Percentiles rank a stretch among this genome's conserved stretches.
Conservation (phyloP, 2,329 filamentous ascomycete species). For the Alternaria alternata region DNA sequence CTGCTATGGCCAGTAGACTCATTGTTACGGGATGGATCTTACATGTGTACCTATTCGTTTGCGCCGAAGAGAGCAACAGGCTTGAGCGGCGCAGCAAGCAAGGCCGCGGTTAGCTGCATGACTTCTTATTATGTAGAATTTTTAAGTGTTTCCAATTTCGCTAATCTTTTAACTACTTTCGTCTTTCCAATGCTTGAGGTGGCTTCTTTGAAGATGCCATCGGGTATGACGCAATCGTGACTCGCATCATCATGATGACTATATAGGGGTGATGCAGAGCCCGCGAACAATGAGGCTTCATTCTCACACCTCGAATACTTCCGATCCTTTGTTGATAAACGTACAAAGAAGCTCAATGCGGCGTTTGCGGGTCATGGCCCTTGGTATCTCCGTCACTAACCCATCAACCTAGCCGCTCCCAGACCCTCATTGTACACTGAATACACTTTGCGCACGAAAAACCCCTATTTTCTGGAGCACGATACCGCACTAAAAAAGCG, state of each 20-base stretch:
- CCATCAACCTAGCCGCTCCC: not conserved
- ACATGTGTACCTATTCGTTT: slow-evolving; percentile 12
- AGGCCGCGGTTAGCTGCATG: not conserved
- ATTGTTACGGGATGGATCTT: not conserved
- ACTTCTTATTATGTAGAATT: not conserved
- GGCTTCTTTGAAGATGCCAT: not conserved
- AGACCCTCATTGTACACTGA: not conserved
- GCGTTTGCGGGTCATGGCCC: not conserved
- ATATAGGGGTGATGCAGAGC: not conserved
- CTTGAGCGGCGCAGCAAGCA: not conserved
- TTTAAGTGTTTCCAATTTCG: not conserved
- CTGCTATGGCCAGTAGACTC: not conserved
- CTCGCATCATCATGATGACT: not conserved
- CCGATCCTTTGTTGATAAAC: not conserved
- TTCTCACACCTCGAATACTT: not conserved
- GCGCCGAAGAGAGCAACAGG: slow-evolving; percentile 21
- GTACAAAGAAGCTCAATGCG: not conserved
- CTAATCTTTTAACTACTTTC: not conserved
- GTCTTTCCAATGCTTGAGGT: not conserved
- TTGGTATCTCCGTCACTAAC: not conserved
- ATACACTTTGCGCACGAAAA: not conserved
- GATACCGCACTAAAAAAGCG: not conserved
- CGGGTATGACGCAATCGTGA: slow-evolving; percentile 10
- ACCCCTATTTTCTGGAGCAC: not conserved
- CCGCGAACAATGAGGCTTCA: not conserved